These are phyloP conservation scores for Elaeis guineensis DNA, from an alignment of 176 grass and related monocot species.

Conservation along the genomic window DNA sequence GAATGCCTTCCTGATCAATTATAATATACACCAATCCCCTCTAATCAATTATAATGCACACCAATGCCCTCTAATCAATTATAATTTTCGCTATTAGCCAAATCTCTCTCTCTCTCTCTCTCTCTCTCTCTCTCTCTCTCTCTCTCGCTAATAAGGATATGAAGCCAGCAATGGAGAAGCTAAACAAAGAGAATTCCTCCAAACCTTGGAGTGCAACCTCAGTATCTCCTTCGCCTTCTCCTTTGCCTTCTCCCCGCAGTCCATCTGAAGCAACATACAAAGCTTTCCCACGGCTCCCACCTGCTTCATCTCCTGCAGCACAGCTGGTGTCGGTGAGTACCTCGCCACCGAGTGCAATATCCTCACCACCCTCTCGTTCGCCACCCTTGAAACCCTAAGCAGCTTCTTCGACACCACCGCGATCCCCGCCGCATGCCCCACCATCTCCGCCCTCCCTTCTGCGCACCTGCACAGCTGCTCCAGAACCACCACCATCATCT, in stretches of 20 bases:
- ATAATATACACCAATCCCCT: too few relatives aligned
- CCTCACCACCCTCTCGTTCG: conserved; percentile 45
- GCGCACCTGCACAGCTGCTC: conserved; percentile 73
- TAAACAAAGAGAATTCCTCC: conserved; percentile 77
- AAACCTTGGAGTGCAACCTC: conserved; percentile 64
- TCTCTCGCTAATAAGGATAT: conserved; percentile 18
- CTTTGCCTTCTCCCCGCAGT: conserved; percentile 30
- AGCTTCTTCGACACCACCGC: conserved; percentile 41
- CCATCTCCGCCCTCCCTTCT: conserved; percentile 54
- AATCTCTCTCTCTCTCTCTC: too few relatives aligned
- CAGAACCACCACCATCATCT: conserved; percentile 37
- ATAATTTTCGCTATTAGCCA: too few relatives aligned
- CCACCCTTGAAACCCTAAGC: conserved; percentile 37
- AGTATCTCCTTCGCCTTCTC: conserved; percentile 76
- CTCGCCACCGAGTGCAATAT: conserved; percentile 49
- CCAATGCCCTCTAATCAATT: too few relatives aligned
- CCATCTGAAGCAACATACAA: conserved; percentile 55
- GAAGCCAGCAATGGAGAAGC: conserved; percentile 33
- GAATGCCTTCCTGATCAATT: too few relatives aligned
- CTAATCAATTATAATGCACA: too few relatives aligned
- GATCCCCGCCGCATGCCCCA: conserved; percentile 61
- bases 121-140: too few relatives aligned
- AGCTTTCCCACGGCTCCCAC: conserved; percentile 59
- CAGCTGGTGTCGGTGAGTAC: conserved; percentile 34
- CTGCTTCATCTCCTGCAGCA: conserved; percentile 77